Percentiles rank a stretch among this genome's conserved stretches.
Evolutionary conservation across 2,329 filamentous ascomycete species (phyloP).

Genomic region (Arthrinium puccinioides): DNA sequence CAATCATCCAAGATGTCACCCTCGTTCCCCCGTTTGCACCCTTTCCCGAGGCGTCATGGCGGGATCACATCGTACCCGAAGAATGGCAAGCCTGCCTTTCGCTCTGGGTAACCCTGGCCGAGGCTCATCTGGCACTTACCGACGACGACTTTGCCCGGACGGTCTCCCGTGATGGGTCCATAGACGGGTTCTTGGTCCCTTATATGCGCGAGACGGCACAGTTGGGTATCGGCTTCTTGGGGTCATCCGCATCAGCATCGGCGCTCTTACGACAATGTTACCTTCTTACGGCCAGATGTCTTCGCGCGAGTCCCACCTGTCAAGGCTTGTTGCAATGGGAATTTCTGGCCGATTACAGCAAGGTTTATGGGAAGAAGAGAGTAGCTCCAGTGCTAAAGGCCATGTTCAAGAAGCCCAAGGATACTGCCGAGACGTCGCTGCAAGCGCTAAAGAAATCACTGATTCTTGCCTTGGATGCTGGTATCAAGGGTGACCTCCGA

Average conservation of each 20-base stretch:
- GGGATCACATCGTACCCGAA: slow-evolving; percentile 53
- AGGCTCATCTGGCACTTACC: slow-evolving; percentile 55
- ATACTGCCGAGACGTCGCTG: slow-evolving; percentile 45
- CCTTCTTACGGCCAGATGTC: slow-evolving; percentile 51
- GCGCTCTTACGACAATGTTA: slow-evolving; percentile 58
- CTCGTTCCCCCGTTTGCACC: slow-evolving; percentile 66
- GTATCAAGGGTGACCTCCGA: slow-evolving; percentile 46
- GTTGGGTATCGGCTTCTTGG: slow-evolving; percentile 25
- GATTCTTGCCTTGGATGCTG: slow-evolving; percentile 55
- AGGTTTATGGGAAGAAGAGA: slow-evolving; percentile 57
- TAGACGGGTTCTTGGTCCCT: slow-evolving; percentile 57
- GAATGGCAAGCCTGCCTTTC: slow-evolving; percentile 76
- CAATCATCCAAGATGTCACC: slow-evolving; percentile 29
- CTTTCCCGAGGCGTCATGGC: slow-evolving; percentile 64
- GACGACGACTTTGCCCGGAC: slow-evolving; percentile 45
- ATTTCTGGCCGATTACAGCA: slow-evolving; percentile 62
- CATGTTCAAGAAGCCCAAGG: slow-evolving; percentile 45
- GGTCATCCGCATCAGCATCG: slow-evolving; percentile 24
- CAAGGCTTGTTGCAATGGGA: slow-evolving; percentile 51
- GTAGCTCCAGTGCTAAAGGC: slow-evolving; percentile 40
- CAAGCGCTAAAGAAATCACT: slow-evolving; percentile 54
- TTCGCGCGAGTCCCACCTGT: slow-evolving; percentile 37
- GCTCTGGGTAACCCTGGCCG: slow-evolving; percentile 65
- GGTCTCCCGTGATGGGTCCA: slow-evolving; percentile 48
- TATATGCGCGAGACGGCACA: slow-evolving; percentile 52